phyloP scores from a whole-genome alignment of 2,329 filamentous ascomycete genomes.

The Clarireedia monteithiana region DNA sequence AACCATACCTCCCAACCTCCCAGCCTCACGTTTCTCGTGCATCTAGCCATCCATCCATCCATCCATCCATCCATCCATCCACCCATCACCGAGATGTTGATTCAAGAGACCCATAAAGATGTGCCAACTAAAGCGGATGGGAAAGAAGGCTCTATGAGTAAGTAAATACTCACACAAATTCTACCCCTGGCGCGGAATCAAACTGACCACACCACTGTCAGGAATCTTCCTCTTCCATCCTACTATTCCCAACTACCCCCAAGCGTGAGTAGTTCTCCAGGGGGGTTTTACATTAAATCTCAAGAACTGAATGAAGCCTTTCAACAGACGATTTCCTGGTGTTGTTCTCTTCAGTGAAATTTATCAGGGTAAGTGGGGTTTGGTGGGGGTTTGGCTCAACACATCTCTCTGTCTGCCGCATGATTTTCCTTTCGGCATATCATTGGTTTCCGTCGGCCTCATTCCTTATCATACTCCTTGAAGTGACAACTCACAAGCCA shows the following conservation, averaged over 20 bases:
- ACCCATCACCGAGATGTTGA: constrained; percentile 40
- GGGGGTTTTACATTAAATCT: neutral
- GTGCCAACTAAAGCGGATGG: constrained; percentile 51
- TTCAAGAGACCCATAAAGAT: constrained; percentile 51
- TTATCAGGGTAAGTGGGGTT: constrained; percentile 64
- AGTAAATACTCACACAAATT: constrained; percentile 30
- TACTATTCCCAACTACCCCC: constrained; percentile 73
- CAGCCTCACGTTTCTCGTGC: neutral
- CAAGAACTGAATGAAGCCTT: constrained; percentile 8
- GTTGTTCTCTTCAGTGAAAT: constrained; percentile 90
- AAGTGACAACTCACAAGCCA: neutral
- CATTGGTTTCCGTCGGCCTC: neutral
- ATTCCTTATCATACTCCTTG: neutral
- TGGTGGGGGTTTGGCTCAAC: constrained; percentile 2
- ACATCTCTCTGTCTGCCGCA: neutral
- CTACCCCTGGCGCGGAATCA: neutral
- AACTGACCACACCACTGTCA: constrained; percentile 31
- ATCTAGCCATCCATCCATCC: neutral
- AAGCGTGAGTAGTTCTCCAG: constrained; percentile 51
- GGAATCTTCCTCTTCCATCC: constrained; percentile 89
- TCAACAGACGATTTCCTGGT: constrained; percentile 63
- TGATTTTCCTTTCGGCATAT: neutral
- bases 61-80: neutral
- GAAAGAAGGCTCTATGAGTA: constrained; percentile 45
- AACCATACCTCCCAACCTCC: neutral